These are phyloP conservation scores for Beauveria sp. DNA, from an alignment of 2,329 filamentous ascomycete species.

Conservation along the genomic window DNA sequence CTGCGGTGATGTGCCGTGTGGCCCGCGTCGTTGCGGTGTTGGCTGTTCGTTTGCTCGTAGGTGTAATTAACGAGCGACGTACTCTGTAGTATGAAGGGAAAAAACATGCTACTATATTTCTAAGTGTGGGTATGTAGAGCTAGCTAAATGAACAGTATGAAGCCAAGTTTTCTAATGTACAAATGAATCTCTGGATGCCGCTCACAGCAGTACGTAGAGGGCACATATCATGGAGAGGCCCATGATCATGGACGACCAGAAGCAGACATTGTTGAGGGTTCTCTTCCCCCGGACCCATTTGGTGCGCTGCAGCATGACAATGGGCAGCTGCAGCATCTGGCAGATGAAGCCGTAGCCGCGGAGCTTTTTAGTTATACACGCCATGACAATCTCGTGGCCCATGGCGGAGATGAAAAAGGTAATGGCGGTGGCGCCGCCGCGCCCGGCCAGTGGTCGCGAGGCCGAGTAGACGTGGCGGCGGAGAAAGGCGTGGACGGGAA, in stretches of 20 bases:
- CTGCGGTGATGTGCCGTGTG: too few relatives aligned
- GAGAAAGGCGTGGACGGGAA: slow-evolving; percentile 95
- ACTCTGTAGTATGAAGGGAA: neutral
- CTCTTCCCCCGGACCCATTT: slow-evolving; percentile 65
- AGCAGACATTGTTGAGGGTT: slow-evolving; percentile 80
- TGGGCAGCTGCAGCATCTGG: slow-evolving; percentile 95
- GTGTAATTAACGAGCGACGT: neutral
- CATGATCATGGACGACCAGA: slow-evolving; percentile 88
- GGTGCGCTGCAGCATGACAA: slow-evolving; percentile 83
- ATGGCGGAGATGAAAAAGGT: slow-evolving; percentile 87
- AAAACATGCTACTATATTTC: neutral
- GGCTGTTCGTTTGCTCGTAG: neutral
- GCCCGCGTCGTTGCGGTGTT: too few relatives aligned
- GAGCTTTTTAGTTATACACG: slow-evolving; percentile 94
- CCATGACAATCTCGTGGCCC: slow-evolving; percentile 93
- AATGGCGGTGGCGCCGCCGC: slow-evolving; percentile 70
- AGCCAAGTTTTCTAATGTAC: slow-evolving; percentile 4
- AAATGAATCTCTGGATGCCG: slow-evolving; percentile 17
- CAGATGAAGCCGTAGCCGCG: slow-evolving; percentile 87
- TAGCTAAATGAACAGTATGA: neutral
- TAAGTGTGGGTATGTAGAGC: slow-evolving; percentile 4
- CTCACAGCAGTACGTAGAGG: slow-evolving; percentile 37
- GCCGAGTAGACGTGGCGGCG: slow-evolving; percentile 89
- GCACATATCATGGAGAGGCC: slow-evolving; percentile 65
- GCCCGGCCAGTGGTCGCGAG: slow-evolving; percentile 67